Evolutionary conservation across 371 early-diverging fungal species (phyloP).

Genomic region (Parasitella parasitica): DNA sequence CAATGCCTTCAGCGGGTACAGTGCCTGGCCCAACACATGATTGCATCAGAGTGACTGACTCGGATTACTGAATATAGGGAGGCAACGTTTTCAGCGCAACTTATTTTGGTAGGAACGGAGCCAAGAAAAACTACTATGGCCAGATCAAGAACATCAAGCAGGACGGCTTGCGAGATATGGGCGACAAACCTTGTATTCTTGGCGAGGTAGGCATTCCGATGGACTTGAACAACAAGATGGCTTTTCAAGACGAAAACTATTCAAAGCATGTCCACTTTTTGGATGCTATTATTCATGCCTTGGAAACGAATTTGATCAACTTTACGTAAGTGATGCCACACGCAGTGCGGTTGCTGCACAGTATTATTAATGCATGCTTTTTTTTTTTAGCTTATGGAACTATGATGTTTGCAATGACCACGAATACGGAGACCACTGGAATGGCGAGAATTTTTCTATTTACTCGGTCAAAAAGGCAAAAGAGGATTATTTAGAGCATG

Average conservation of each 20-base stretch:
- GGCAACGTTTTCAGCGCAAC: conserved; percentile 72
- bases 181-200: conserved; percentile 64
- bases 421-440: conserved; percentile 84
- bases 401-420: conserved; percentile 81
- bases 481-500: conserved; percentile 11
- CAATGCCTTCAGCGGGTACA: conserved; percentile 67
- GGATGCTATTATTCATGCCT: conserved; percentile 70
- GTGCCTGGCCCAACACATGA: background rate
- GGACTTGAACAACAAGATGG: conserved; percentile 75
- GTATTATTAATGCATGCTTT: too few species aligned
- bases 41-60: background rate
- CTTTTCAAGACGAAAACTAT: conserved; percentile 72
- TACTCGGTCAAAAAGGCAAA: conserved; percentile 46
- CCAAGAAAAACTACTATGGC: conserved; percentile 70
- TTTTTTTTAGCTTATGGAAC: conserved; percentile 68
- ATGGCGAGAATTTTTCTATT: conserved; percentile 87
- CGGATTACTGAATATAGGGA: conserved; percentile 44
- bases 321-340: conserved; percentile 65
- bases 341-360: too few species aligned
- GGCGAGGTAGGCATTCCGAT: conserved; percentile 89
- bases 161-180: conserved; percentile 62
- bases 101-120: conserved; percentile 80
- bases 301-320: conserved; percentile 74
- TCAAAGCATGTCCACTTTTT: conserved; percentile 67
- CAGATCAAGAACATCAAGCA: conserved; percentile 71